Evolutionary conservation across 305 asterid species (phyloP), one percentile per base, ranked within the genome.

Genomic region (Coffea humblotiana): DNA sequence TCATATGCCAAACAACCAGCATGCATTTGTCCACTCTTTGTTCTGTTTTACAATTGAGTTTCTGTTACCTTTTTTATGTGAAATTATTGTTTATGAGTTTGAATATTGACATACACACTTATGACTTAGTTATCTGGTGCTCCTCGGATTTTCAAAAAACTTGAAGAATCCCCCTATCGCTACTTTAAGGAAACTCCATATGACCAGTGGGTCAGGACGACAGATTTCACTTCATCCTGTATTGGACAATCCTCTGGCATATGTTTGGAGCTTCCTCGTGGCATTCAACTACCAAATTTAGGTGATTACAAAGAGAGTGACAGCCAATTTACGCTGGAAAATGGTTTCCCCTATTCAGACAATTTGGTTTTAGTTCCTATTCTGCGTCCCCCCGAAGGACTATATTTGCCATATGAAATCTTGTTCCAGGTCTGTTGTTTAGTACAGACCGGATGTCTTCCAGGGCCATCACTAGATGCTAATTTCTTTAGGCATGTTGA

Each of bases 181-280:
- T 93, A 35, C 81, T 90, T 4, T 60, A 49, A 2, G 82, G 91
- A 90, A 56, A 78, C 88, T 71, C 90, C 87, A 40, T 97, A 95
- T 77, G 97, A 92, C 51, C 98, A 91, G 78, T 96, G 97, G 97
- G 85, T 92, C 51, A 88, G 99, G 85, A 92, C 99, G 6, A 92
- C 95, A 19, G 98, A 96, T 81, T 96, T 92, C 77, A 88, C 99
- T 56, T 80, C 80, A 60, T 87, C 88, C 16, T 82, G 83, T 67
- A 91, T 94, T 18, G 99, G 99, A 63, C 97, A 92, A 64, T 90
- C 99, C 73, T 92, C 99, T 37, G 91, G 97, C 43, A 45, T 96
- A 77, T 94, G 97, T 75, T 85, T 96, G 81, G 88, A 90, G 88
- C 90, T 96, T 77, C 93, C 90, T 29, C 18, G 35, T 12, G 89